Conservation (phyloP, 331 rosid species). For the Pyrus hybrid region DNA sequence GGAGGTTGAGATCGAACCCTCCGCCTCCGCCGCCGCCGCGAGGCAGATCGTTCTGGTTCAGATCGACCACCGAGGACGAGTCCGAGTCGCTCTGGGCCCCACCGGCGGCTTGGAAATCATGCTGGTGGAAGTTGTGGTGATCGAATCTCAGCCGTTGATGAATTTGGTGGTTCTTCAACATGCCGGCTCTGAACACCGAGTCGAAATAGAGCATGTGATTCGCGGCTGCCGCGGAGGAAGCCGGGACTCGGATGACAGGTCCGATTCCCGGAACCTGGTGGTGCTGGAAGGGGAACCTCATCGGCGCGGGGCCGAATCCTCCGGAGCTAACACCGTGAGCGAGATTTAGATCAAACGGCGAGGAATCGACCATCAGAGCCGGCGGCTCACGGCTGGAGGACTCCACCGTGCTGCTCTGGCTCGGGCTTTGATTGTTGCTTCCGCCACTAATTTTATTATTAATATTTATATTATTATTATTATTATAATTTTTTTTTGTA, state of each 20-base stretch:
- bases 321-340: constrained; percentile 10
- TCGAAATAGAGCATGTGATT: constrained; percentile 50
- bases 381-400: constrained; percentile 77
- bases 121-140: not conserved
- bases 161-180: constrained; percentile 22
- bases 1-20: constrained; percentile 61
- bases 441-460: not conserved
- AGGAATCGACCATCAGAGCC: constrained; percentile 54
- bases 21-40: constrained; percentile 7
- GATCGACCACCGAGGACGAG: constrained; percentile 76
- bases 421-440: constrained; percentile 46
- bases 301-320: constrained; percentile 12
- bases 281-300: constrained; percentile 59
- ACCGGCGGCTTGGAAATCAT: constrained; percentile 12
- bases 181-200: constrained; percentile 43
- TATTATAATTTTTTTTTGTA: not conserved
- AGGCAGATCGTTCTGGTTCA: constrained; percentile 31
- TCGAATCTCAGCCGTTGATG: constrained; percentile 27
- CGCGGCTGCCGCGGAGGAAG: constrained; percentile 8
- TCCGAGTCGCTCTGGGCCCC: constrained; percentile 66
- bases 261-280: constrained; percentile 20
- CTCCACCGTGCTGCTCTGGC: constrained; percentile 98
- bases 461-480: too few species aligned
- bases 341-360: constrained; percentile 60
- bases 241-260: constrained; percentile 19